Evolutionary conservation across 2,329 filamentous ascomycete species (phyloP).

Genomic region (Arthrinium phaeospermum): DNA sequence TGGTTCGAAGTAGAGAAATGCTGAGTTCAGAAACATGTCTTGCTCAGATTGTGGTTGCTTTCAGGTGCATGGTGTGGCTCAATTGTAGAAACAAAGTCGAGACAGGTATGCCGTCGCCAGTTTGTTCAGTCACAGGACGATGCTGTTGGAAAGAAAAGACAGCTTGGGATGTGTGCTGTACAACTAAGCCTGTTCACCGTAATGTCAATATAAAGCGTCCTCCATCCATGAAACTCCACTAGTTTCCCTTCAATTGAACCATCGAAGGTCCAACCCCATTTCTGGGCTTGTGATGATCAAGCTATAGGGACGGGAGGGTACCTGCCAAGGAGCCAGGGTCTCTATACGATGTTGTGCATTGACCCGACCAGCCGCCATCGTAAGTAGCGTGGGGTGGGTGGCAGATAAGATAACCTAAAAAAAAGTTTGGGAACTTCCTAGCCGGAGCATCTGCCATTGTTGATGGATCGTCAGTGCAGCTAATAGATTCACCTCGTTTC

Average conservation of each 20-base stretch:
- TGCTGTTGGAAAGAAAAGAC: background rate
- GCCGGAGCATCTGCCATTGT: background rate
- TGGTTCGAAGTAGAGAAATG: no score
- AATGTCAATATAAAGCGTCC: no score
- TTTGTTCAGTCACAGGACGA: background rate
- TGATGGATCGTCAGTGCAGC: background rate
- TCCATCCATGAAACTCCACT: background rate
- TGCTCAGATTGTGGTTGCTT: no score
- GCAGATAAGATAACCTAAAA: constrained; percentile 11
- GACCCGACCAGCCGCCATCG: background rate
- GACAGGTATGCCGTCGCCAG: no score
- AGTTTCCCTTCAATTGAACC: background rate
- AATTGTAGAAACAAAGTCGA: no score
- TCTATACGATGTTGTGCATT: background rate
- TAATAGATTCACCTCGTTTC: background rate
- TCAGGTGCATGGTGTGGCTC: no score
- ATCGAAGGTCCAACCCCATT: background rate
- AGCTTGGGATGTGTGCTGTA: background rate
- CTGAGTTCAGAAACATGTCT: no score
- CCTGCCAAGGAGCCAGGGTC: background rate
- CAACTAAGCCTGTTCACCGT: background rate
- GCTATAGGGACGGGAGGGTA: background rate
- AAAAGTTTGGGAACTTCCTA: constrained; percentile 1
- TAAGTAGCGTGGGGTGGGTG: constrained; percentile 13
- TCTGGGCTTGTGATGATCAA: background rate